phyloP scores from a whole-genome alignment of 2,329 filamentous ascomycete species.

The Paraphoma sp. region DNA sequence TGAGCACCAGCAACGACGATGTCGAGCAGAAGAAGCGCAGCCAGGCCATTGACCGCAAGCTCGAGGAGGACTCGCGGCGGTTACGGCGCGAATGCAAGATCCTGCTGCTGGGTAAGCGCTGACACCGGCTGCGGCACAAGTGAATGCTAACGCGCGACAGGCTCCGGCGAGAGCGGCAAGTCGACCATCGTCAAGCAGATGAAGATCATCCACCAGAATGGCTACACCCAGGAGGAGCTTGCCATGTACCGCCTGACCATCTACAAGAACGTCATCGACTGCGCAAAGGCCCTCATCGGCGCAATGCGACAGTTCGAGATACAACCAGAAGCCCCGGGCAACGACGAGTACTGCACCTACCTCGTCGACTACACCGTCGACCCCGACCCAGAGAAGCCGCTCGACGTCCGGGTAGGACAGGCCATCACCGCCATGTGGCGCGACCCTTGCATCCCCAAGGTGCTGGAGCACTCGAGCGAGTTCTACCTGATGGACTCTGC shows the following conservation, averaged over 20 bases:
- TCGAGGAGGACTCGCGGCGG: slow-evolving; percentile 93
- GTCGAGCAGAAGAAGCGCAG: slow-evolving; percentile 94
- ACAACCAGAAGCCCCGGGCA: slow-evolving; percentile 73
- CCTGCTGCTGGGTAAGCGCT: slow-evolving; percentile 80
- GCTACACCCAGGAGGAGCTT: slow-evolving; percentile 92
- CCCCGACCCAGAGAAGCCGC: slow-evolving; percentile 83
- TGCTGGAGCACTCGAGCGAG: slow-evolving; percentile 94
- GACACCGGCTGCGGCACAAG: neutral
- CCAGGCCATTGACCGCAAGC: slow-evolving; percentile 89
- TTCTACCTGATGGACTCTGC: slow-evolving; percentile 99
- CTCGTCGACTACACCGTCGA: slow-evolving; percentile 88
- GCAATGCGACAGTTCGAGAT: slow-evolving; percentile 94
- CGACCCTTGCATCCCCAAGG: slow-evolving; percentile 79
- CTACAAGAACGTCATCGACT: slow-evolving; percentile 98
- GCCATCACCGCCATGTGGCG: slow-evolving; percentile 90
- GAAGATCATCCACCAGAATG: slow-evolving; percentile 99
- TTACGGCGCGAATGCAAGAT: slow-evolving; percentile 99
- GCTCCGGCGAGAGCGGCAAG: slow-evolving; percentile 97
- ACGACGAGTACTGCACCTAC: slow-evolving; percentile 77
- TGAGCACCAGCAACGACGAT: slow-evolving; percentile 87
- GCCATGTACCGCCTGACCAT: slow-evolving; percentile 94
- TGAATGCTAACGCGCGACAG: slow-evolving; percentile 58
- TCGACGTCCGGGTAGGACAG: slow-evolving; percentile 80
- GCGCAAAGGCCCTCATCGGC: slow-evolving; percentile 88
- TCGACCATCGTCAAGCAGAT: slow-evolving; percentile 99